These are phyloP conservation scores for Sutorius eximius DNA, from an alignment of 1,284 basidiomycete genomes.

Conservation along the genomic window DNA sequence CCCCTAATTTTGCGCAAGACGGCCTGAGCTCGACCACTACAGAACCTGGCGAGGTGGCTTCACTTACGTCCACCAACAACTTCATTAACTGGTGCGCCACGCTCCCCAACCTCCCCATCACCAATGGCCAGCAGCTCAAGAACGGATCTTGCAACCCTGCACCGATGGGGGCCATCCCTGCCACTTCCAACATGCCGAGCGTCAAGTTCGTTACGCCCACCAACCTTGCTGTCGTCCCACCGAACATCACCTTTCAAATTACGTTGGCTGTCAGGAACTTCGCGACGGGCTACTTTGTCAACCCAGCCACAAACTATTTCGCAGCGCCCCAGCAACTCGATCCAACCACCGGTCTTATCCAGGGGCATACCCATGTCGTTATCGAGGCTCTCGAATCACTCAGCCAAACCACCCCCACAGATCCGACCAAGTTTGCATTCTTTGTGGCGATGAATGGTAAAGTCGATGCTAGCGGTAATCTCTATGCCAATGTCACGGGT, in stretches of 20 bases:
- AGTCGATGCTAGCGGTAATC: slow-evolving; percentile 47
- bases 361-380: slow-evolving; percentile 67
- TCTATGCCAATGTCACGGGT: slow-evolving; percentile 55
- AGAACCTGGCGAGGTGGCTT: slow-evolving; percentile 42
- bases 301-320: slow-evolving; percentile 56
- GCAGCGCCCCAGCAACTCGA: slow-evolving; percentile 61
- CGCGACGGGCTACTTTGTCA: slow-evolving; percentile 54
- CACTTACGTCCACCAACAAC: slow-evolving; percentile 50
- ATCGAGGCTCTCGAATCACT: slow-evolving; percentile 57
- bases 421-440: slow-evolving; percentile 63
- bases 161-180: slow-evolving; percentile 50
- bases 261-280: slow-evolving; percentile 46
- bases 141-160: slow-evolving; percentile 58
- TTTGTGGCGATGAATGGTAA: slow-evolving; percentile 65
- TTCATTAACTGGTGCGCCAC: slow-evolving; percentile 52
- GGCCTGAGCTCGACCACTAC: slow-evolving; percentile 40
- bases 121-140: slow-evolving; percentile 44
- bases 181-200: slow-evolving; percentile 46
- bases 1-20: slow-evolving; percentile 44
- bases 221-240: slow-evolving; percentile 45
- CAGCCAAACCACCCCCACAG: slow-evolving; percentile 50
- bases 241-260: slow-evolving; percentile 49
- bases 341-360: slow-evolving; percentile 45
- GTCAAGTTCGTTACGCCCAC: slow-evolving; percentile 48
- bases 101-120: slow-evolving; percentile 35